These are phyloP conservation scores for Phellopilus nigrolimitatus DNA, from an alignment of 1,284 basidiomycete species.

Conservation along the genomic window DNA sequence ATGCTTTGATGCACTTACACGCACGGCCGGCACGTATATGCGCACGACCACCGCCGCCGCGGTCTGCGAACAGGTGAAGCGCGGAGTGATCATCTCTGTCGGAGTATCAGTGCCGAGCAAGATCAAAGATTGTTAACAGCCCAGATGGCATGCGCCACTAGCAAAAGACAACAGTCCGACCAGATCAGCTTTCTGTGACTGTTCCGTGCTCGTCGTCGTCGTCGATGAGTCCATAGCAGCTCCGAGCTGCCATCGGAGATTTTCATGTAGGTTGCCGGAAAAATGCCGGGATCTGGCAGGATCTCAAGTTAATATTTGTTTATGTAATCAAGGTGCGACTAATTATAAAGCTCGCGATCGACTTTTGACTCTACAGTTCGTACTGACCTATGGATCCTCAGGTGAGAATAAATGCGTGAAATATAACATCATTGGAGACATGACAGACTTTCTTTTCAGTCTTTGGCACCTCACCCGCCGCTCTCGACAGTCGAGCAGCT, in stretches of 20 bases:
- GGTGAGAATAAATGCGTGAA: constrained; percentile 31
- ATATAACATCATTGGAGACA: not conserved
- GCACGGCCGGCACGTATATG: constrained; percentile 72
- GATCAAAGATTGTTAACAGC: too few species aligned
- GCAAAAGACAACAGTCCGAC: not conserved
- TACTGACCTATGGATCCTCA: constrained; percentile 51
- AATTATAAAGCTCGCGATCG: not conserved
- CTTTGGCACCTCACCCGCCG: constrained; percentile 61
- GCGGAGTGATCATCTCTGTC: constrained; percentile 69
- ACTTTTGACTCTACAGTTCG: not conserved
- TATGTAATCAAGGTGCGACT: too few species aligned
- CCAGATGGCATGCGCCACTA: too few species aligned
- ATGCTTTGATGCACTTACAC: constrained; percentile 44
- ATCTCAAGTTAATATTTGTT: too few species aligned
- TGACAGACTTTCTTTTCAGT: constrained; percentile 37
- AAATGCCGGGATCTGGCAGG: constrained; percentile 2
- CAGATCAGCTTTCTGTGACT: not conserved
- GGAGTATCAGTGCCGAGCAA: not conserved
- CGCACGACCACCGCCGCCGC: constrained; percentile 51
- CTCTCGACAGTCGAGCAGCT: constrained; percentile 65
- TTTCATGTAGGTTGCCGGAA: not conserved
- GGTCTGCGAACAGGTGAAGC: constrained; percentile 72
- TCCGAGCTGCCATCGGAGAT: not conserved
- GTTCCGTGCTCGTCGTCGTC: constrained; percentile 9
- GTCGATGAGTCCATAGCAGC: not conserved